phyloP scores from a whole-genome alignment of 768 basidiomycete species.

The Amanita exitialis region DNA sequence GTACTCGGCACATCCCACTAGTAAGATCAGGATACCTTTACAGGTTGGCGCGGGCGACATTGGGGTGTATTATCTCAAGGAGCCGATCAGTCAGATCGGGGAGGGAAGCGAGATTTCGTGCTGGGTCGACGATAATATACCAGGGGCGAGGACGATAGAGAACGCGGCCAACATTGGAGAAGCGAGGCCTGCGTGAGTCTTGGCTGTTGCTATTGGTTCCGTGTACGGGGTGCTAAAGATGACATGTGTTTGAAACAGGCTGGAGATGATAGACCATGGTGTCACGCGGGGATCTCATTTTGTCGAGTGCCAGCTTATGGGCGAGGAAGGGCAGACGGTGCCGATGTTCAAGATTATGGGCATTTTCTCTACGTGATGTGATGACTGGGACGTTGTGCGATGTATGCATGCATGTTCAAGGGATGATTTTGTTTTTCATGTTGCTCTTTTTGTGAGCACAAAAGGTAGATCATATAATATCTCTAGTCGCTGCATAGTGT shows the following conservation, averaged over 20 bases:
- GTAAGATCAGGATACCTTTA: conserved; percentile 74
- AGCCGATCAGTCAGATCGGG: conserved; percentile 46
- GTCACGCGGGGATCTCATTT: conserved; percentile 88
- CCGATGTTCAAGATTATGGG: conserved; percentile 87
- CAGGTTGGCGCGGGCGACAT: conserved; percentile 85
- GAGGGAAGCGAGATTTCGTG: conserved; percentile 73
- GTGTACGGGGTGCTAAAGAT: conserved; percentile 2
- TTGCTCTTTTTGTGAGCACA: too few species aligned
- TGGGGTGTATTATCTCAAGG: conserved; percentile 81
- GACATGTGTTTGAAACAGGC: conserved; percentile 28
- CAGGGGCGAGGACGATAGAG: conserved; percentile 65
- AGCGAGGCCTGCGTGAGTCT: conserved; percentile 56
- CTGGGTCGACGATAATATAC: conserved; percentile 96
- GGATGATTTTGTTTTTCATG: too few species aligned
- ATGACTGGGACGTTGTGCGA: background rate
- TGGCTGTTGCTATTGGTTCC: conserved; percentile 2
- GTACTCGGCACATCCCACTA: conserved; percentile 81
- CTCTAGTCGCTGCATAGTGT: too few species aligned
- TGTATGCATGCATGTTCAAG: background rate
- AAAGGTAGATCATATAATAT: too few species aligned
- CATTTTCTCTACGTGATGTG: conserved; percentile 62
- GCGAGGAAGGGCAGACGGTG: conserved; percentile 77
- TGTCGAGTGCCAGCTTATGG: conserved; percentile 82
- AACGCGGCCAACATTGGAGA: conserved; percentile 64
- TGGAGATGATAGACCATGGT: conserved; percentile 77